These are phyloP conservation scores for Pachyrhizus erosus DNA, from an alignment of 306 rosid genomes.

Conservation along the genomic window DNA sequence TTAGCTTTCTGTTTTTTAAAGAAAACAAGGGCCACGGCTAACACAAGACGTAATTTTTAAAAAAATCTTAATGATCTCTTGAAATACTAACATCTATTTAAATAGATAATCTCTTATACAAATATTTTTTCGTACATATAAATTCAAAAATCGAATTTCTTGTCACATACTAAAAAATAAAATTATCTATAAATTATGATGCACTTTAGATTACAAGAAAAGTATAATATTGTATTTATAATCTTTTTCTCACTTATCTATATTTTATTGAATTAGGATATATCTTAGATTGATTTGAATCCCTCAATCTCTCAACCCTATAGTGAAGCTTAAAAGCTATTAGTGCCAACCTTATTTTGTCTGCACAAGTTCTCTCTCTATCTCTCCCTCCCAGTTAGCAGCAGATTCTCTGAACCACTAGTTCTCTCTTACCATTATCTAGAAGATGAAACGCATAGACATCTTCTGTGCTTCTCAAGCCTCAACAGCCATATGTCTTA, in stretches of 20 bases:
- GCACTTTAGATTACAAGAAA: no score
- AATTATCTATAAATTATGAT: no score
- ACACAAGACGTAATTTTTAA: neutral
- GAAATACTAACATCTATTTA: no score
- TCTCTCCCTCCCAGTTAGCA: slow-evolving; percentile 36
- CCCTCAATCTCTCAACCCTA: neutral
- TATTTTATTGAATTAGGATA: slow-evolving; percentile 3
- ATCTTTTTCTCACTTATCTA: neutral
- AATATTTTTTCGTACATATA: no score
- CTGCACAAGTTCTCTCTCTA: slow-evolving; percentile 35
- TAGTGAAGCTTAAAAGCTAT: slow-evolving; percentile 39
- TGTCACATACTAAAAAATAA: no score
- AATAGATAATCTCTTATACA: no score
- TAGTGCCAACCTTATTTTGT: neutral
- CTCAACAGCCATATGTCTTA: slow-evolving; percentile 79
- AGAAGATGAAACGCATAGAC: slow-evolving; percentile 71
- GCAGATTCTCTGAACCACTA: slow-evolving; percentile 56
- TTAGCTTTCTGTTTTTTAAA: neutral
- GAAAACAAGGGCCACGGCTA: neutral
- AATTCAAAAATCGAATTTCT: no score
- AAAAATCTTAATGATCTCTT: no score
- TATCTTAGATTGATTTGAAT: neutral
- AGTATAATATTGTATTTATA: no score
- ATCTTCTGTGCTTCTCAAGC: slow-evolving; percentile 86
- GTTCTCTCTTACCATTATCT: slow-evolving; percentile 37